A percentile compares a stretch with the other conserved stretches of the same genome.
Conservation (phyloP, 768 basidiomycete species). For the Panellus pusillus region DNA sequence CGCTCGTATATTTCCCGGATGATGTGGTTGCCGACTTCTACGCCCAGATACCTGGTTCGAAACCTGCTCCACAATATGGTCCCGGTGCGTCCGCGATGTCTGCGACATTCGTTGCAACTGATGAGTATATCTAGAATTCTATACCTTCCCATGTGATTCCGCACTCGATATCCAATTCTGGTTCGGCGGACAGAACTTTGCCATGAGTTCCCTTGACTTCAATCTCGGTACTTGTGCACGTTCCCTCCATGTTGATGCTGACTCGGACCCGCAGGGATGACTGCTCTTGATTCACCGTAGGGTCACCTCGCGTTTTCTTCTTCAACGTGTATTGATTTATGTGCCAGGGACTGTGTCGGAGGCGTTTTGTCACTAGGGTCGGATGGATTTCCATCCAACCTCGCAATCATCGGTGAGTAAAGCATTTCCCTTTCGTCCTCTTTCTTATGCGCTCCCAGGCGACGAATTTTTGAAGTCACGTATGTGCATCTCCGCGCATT, state of each 20-base stretch:
- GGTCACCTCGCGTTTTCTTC: background rate
- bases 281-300: constrained; percentile 26
- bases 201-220: constrained; percentile 50
- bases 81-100: constrained; percentile 29
- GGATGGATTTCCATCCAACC: constrained; percentile 45
- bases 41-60: constrained; percentile 51
- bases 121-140: constrained; percentile 41
- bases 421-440: background rate
- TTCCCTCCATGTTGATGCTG: background rate
- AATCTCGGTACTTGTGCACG: constrained; percentile 43
- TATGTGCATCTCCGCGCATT: constrained; percentile 29
- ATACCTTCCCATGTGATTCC: constrained; percentile 52
- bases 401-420: constrained; percentile 56
- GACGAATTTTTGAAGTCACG: constrained; percentile 70
- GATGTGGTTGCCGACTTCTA: constrained; percentile 48
- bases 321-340: background rate
- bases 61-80: constrained; percentile 42
- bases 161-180: constrained; percentile 38
- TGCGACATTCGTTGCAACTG: background rate
- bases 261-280: constrained; percentile 21
- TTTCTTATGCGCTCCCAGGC: constrained; percentile 30
- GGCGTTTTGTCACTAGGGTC: constrained; percentile 47
- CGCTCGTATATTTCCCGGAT: constrained; percentile 59
- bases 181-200: constrained; percentile 43
- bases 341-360: constrained; percentile 52